Evolutionary conservation across 1,139 yeast genomes (phyloP).

Genomic region (Kurtzmaniella natalensis): DNA sequence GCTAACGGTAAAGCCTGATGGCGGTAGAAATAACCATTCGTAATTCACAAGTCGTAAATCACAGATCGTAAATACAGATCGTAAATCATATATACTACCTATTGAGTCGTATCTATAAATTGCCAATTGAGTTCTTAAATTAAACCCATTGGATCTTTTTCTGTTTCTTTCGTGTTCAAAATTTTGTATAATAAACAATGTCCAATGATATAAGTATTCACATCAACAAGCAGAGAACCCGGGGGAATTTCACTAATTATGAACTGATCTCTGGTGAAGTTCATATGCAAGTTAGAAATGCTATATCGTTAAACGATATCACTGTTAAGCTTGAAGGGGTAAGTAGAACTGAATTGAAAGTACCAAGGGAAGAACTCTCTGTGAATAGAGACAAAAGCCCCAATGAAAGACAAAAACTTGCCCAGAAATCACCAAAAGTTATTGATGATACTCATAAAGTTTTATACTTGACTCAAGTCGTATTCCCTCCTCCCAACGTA

Average conservation of each 20-base stretch:
- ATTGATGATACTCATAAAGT: slow-evolving; percentile 50
- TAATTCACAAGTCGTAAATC: too few species aligned
- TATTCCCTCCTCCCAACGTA: slow-evolving; percentile 59
- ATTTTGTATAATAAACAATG: too few species aligned
- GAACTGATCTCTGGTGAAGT: slow-evolving; percentile 50
- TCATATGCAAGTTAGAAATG: slow-evolving; percentile 37
- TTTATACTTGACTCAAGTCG: slow-evolving; percentile 50
- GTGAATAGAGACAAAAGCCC: slow-evolving; percentile 2
- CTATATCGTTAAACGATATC: slow-evolving; percentile 47
- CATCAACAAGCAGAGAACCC: too few species aligned
- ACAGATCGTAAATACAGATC: too few species aligned
- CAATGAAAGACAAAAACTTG: slow-evolving; percentile 10
- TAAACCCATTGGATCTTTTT: too few species aligned
- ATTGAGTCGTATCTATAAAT: too few species aligned
- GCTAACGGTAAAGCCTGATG: too few species aligned
- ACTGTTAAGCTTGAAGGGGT: slow-evolving; percentile 60
- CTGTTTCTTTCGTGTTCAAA: too few species aligned
- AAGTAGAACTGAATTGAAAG: slow-evolving; percentile 33
- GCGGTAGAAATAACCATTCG: too few species aligned
- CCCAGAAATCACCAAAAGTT: slow-evolving; percentile 16
- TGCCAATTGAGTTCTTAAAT: too few species aligned
- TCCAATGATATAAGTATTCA: too few species aligned
- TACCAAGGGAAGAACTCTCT: slow-evolving; percentile 17
- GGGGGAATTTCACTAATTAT: slow-evolving; percentile 47
- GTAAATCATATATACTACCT: too few species aligned